Evolutionary conservation across 2,329 filamentous ascomycete species (phyloP), one percentile per base, ranked within the genome.

Genomic region (Bipolaris gigantea): DNA sequence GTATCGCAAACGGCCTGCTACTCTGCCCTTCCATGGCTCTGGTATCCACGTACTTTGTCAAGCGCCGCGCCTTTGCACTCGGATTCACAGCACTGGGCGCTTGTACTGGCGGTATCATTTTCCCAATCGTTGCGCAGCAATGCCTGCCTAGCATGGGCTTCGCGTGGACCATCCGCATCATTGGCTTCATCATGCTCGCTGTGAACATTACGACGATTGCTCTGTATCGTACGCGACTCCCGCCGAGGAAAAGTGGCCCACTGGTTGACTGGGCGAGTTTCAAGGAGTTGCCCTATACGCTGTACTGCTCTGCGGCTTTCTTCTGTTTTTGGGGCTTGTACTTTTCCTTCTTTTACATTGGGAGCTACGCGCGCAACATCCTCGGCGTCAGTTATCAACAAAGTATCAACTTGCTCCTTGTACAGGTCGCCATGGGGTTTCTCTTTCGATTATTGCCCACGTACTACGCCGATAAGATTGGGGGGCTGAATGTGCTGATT

Each of bases 111-210:
- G 70, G 70, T 16, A 57, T 73, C 10, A 53, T 73, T 1, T 71
- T 71, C 25, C 70, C 70, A 18, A 54, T 71, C n/a, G 65, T 72
- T 23, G 69, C 66, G 13, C 66, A 70, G 49, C 64, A 70, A 49
- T 70, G 66, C 23, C 52, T 72, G 10, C 66, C 67, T 21, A 60
- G 48, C 11, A 34, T 71, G 19, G 70, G 69, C n/a, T 89, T 87
- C 62, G 77, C 78, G 0, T 88, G 85, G 84, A 86, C 86, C 0
- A 80, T 87, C 34, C 77, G 85, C 0, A 81, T 82, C 1, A 78
- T 87, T 43, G 86, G 83, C 0, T 81, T 89, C 49, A 78, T 89
- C 23, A 82, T 84, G 18, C 63, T 87, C 2, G 76, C 72, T 0
- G 75, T 70, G 66, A 53, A 65, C 53, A 21, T 57, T 67, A 42